Evolutionary conservation across 2,329 filamentous ascomycete genomes (phyloP).

Genomic region (Leptographium lundbergii): DNA sequence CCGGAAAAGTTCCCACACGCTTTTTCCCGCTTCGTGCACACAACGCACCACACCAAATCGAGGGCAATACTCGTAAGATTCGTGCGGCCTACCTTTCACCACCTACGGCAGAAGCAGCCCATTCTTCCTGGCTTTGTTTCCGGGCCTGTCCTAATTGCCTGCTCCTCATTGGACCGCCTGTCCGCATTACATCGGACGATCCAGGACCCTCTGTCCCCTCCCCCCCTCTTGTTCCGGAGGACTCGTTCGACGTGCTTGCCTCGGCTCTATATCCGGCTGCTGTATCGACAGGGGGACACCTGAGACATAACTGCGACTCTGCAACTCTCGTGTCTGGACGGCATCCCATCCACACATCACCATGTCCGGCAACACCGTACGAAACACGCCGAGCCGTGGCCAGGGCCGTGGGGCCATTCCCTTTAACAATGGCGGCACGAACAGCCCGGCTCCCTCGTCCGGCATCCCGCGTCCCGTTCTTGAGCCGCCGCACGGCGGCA

Average conservation of each 20-base stretch:
- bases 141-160: not conserved
- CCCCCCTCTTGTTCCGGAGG: not conserved
- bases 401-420: conserved; percentile 46
- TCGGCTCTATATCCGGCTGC: not conserved
- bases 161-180: not conserved
- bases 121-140: not conserved
- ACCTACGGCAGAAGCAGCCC: conserved; percentile 2
- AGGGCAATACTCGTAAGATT: not conserved
- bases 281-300: not conserved
- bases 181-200: not conserved
- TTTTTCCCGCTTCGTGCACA: conserved; percentile 1
- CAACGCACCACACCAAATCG: conserved; percentile 1
- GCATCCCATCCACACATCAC: conserved; percentile 11
- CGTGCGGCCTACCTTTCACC: not conserved
- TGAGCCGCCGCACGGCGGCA: conserved; percentile 31
- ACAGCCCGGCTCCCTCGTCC: conserved; percentile 45
- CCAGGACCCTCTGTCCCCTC: not conserved
- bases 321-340: not conserved
- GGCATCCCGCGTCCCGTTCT: conserved; percentile 61
- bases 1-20: conserved; percentile 8
- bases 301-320: not conserved
- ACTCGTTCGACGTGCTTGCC: not conserved
- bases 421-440: conserved; percentile 43
- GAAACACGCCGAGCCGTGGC: conserved; percentile 54
- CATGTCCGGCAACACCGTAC: conserved; percentile 51